Evolutionary conservation across 805 yeast species (phyloP).

Genomic region (Candida gorgasii): DNA sequence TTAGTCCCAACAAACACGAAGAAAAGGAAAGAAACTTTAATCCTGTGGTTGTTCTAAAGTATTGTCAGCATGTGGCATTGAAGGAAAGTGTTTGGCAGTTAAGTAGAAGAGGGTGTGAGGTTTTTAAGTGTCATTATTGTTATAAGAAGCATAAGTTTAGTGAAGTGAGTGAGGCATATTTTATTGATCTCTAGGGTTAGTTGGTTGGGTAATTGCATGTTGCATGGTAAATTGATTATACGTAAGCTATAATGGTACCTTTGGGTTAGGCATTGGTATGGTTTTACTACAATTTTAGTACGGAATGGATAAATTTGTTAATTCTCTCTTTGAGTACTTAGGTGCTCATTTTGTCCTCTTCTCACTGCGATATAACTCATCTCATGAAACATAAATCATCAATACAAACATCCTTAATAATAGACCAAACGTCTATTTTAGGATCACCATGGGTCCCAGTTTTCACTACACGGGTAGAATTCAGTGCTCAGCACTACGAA

Average conservation of each 20-base stretch:
- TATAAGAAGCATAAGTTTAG: slow-evolving; percentile 42
- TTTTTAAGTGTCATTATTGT: slow-evolving; percentile 47
- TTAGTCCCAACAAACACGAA: slow-evolving; percentile 1
- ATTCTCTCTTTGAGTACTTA: too few species aligned
- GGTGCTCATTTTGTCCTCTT: too few species aligned
- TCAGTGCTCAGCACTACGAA: slow-evolving; percentile 58
- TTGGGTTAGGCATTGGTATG: too few species aligned
- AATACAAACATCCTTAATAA: slow-evolving; percentile 13
- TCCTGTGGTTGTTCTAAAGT: slow-evolving; percentile 44
- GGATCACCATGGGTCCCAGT: slow-evolving; percentile 68
- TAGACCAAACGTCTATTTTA: slow-evolving; percentile 38
- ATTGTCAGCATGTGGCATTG: slow-evolving; percentile 44
- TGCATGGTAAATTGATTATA: too few species aligned
- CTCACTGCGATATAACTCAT: slow-evolving; percentile 4
- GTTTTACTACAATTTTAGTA: too few species aligned
- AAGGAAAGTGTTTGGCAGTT: slow-evolving; percentile 44
- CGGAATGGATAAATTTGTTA: too few species aligned
- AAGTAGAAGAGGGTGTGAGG: slow-evolving; percentile 38
- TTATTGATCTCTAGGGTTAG: slow-evolving; percentile 29
- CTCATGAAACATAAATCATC: slow-evolving; percentile 8
- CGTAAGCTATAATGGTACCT: too few species aligned
- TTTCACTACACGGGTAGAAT: slow-evolving; percentile 49
- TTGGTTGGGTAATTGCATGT: neutral
- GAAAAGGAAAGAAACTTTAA: slow-evolving; percentile 20
- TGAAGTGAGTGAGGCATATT: slow-evolving; percentile 42